These are phyloP conservation scores for Neonectria coccinea DNA, from an alignment of 2,329 filamentous ascomycete genomes.

Conservation along the genomic window DNA sequence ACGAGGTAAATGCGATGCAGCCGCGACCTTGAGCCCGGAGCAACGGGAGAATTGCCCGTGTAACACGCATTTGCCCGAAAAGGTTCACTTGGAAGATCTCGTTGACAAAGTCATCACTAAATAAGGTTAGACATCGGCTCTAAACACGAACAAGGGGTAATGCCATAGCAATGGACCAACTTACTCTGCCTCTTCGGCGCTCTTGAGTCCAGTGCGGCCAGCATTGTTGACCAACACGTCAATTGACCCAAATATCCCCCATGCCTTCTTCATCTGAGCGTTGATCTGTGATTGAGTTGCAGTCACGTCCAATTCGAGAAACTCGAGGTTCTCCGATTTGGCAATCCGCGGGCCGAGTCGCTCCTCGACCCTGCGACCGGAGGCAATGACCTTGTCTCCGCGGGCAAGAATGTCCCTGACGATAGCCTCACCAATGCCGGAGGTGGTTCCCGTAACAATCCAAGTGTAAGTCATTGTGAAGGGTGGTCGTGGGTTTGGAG, in stretches of 20 bases:
- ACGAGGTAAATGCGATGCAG: conserved; percentile 47
- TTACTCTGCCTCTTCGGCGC: conserved; percentile 50
- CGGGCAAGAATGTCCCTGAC: conserved; percentile 40
- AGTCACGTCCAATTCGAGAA: conserved; percentile 50
- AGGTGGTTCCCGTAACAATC: conserved; percentile 51
- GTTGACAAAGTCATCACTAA: conserved; percentile 38
- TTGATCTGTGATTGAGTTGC: conserved; percentile 31
- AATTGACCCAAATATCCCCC: conserved; percentile 49
- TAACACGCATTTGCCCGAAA: conserved; percentile 45
- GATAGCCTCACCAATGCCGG: conserved; percentile 48
- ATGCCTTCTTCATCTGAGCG: conserved; percentile 41
- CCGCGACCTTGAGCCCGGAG: conserved; percentile 44
- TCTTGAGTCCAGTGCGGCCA: conserved; percentile 44
- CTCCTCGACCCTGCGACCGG: conserved; percentile 44
- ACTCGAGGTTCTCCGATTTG: conserved; percentile 40
- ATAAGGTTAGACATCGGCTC: background rate
- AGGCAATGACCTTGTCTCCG: conserved; percentile 50
- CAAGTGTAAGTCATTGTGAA: conserved; percentile 42
- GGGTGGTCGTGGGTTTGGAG: background rate
- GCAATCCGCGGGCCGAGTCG: conserved; percentile 39
- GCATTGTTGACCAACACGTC: conserved; percentile 53
- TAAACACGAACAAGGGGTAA: background rate
- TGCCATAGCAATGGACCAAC: conserved; percentile 8
- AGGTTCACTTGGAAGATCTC: conserved; percentile 47
- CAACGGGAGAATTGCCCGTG: conserved; percentile 45